Evolutionary conservation across 345 rosid species (phyloP), one percentile per base, ranked within the genome.

Genomic region (Kandelia obovata): DNA sequence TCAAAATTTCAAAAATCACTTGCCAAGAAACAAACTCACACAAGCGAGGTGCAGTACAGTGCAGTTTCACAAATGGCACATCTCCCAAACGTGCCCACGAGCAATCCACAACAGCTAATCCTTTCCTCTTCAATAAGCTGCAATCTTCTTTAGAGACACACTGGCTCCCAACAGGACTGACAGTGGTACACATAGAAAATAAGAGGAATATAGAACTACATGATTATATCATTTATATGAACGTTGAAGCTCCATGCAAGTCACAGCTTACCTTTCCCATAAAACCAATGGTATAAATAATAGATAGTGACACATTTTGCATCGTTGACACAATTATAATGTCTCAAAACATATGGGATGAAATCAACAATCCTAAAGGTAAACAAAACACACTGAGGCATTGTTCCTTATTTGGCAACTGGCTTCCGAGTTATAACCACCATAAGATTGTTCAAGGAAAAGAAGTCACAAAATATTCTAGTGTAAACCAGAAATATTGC

Each of bases 101-200:
- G 76, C 99, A 95, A 82, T 95, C 99, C 64, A 95, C 98, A 31
- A 95, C 99, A 47, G 96, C 98, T 81, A 95, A 79, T 49, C 99
- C 98, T 84, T 77, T 92, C 70, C 91, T 84, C 78, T 87, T 79
- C 60, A 92, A 85, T 74, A 90, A 78, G 85, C 75, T 59, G 58
- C 81, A 79, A 75, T 95, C 99, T 84, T 92, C 98, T 80, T 77
- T 90, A 52, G 98, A 92, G 70, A 92, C 87, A 69, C 98, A 90
- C 53, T 84, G 91, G 72, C 67, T 87, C 68, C 99, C 98, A 56
- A 90, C 96, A 60, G 99, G 97, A 79, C 99, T 95, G 87, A 69
- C 15, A 61, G 47, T 72, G 71, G 60, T 52, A 68, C 25, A 58
- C 39, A 37, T 17, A 49, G 43, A 57, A 57, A 32, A 61, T 46